Evolutionary conservation across 1,284 basidiomycete genomes (phyloP).

Genomic region (Melampsora medusae): DNA sequence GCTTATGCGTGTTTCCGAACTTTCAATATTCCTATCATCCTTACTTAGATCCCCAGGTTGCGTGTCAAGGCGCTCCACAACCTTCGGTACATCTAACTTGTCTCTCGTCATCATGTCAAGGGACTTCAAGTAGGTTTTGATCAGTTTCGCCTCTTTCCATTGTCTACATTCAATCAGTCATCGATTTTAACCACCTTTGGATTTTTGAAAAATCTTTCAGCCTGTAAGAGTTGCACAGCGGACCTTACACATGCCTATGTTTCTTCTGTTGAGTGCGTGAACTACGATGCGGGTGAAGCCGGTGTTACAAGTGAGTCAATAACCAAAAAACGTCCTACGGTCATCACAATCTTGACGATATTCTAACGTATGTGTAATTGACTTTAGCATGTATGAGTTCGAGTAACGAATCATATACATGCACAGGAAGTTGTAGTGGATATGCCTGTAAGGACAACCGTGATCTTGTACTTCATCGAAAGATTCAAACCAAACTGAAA

Average conservation of each 20-base stretch:
- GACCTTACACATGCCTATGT: slow-evolving; percentile 10
- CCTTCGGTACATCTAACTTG: slow-evolving; percentile 9
- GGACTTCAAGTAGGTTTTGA: background rate
- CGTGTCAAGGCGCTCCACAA: slow-evolving; percentile 7
- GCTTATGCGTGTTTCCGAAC: no score
- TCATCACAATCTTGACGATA: no score
- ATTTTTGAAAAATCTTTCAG: background rate
- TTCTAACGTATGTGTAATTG: background rate
- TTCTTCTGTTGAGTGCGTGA: slow-evolving; percentile 3
- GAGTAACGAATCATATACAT: slow-evolving; percentile 6
- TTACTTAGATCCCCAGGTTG: background rate
- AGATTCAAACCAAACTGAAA: background rate
- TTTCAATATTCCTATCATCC: background rate
- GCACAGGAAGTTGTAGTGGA: slow-evolving; percentile 7
- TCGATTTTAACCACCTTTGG: background rate
- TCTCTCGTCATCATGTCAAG: slow-evolving; percentile 1
- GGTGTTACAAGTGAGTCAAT: background rate
- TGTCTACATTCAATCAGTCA: background rate
- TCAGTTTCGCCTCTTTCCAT: background rate
- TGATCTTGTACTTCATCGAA: background rate
- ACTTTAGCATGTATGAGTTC: background rate
- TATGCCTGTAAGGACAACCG: background rate
- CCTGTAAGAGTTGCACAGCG: slow-evolving; percentile 4
- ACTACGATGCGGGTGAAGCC: background rate
- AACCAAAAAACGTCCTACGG: no score